Percentiles rank a stretch among this genome's conserved stretches.
These are phyloP conservation scores for Candida gorgasii DNA, from an alignment of 805 yeast species.

Conservation along the genomic window DNA sequence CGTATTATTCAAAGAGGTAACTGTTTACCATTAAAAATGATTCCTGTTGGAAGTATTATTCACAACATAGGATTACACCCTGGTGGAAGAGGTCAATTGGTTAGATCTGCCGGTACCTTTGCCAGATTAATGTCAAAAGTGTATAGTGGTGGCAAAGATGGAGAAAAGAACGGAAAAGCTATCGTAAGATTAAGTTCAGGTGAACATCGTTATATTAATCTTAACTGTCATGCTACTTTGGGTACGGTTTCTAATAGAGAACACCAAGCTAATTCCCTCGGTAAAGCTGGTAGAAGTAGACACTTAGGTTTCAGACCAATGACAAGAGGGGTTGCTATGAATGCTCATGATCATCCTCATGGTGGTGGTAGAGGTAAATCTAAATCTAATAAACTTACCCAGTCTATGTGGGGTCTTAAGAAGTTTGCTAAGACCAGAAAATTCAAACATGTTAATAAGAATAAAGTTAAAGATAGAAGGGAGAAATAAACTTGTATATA, in stretches of 20 bases:
- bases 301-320: conserved; percentile 91
- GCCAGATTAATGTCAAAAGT: conserved; percentile 83
- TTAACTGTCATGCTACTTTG: conserved; percentile 89
- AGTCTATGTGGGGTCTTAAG: conserved; percentile 97
- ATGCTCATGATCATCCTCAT: conserved; percentile 95
- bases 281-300: conserved; percentile 96
- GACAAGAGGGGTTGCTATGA: conserved; percentile 98
- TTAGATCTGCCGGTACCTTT: conserved; percentile 93
- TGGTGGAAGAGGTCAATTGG: conserved; percentile 79
- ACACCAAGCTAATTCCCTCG: conserved; percentile 84
- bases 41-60: conserved; percentile 90
- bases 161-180: conserved; percentile 38
- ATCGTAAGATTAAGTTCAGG: conserved; percentile 84
- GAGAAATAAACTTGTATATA: conserved; percentile 17
- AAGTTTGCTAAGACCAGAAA: conserved; percentile 92
- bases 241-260: conserved; percentile 93
- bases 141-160: conserved; percentile 54
- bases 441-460: conserved; percentile 80
- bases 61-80: conserved; percentile 80
- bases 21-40: conserved; percentile 88
- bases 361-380: conserved; percentile 99
- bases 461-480: conserved; percentile 82
- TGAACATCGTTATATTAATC: conserved; percentile 85
- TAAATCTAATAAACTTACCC: conserved; percentile 90
- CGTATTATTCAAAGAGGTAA: conserved; percentile 91